These are phyloP conservation scores for Penicillium maclennaniae DNA, from an alignment of 495 filamentous ascomycete species.

Conservation along the genomic window DNA sequence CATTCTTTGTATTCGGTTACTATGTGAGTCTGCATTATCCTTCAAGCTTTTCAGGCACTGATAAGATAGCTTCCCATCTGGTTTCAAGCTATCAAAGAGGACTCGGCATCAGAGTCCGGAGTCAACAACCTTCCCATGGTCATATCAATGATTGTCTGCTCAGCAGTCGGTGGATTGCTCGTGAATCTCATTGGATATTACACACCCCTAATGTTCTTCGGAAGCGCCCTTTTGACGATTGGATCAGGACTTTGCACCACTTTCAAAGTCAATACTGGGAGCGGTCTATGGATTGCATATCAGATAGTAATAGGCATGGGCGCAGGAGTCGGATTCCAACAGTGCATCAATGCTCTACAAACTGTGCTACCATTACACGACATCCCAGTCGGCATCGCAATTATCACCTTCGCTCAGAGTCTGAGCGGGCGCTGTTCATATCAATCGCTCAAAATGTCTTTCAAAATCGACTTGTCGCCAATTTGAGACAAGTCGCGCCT, in stretches of 20 bases:
- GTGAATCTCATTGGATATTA: constrained; percentile 71
- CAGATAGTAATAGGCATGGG: constrained; percentile 68
- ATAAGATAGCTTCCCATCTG: constrained; percentile 70
- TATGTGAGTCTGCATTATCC: constrained; percentile 26
- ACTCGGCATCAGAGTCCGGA: constrained; percentile 64
- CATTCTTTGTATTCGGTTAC: constrained; percentile 65
- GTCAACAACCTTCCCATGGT: constrained; percentile 75
- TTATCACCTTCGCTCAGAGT: constrained; percentile 68
- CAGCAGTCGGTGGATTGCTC: constrained; percentile 55
- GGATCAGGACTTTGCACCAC: constrained; percentile 69
- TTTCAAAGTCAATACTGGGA: constrained; percentile 49
- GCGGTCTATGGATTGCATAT: constrained; percentile 68
- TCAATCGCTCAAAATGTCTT: constrained; percentile 76
- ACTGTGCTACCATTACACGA: constrained; percentile 59
- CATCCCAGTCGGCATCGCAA: constrained; percentile 62
- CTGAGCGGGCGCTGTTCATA: constrained; percentile 74
- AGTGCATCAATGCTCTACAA: constrained; percentile 64
- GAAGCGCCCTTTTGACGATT: constrained; percentile 55
- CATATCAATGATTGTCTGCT: constrained; percentile 56
- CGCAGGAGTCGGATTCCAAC: constrained; percentile 65
- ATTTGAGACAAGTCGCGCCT: constrained; percentile 49
- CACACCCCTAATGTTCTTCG: constrained; percentile 64
- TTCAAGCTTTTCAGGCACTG: background rate
- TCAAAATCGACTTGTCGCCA: constrained; percentile 60
- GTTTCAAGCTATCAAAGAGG: constrained; percentile 81